Percentiles rank a stretch among this genome's conserved stretches.
phyloP scores from a whole-genome alignment of 345 rosid genomes.

The Populus pruinosa region DNA sequence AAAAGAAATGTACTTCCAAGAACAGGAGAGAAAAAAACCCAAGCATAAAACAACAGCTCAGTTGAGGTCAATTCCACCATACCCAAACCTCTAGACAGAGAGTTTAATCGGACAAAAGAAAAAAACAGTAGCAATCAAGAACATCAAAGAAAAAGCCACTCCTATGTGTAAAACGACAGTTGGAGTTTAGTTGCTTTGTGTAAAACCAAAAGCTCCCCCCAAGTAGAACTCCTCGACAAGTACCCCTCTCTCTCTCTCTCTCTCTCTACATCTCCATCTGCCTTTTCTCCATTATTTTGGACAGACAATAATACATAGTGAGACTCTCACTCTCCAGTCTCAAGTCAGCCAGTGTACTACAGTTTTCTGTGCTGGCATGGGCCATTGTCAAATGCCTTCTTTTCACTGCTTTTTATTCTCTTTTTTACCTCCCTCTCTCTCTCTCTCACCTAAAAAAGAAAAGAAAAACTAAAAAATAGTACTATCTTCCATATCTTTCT shows the following conservation, averaged over 20 bases:
- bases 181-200: conserved; percentile 1
- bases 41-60: too few species aligned
- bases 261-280: background rate
- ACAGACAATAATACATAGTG: background rate
- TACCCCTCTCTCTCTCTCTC: background rate
- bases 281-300: background rate
- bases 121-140: background rate
- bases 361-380: conserved; percentile 13
- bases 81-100: background rate
- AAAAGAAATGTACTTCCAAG: too few species aligned
- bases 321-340: background rate
- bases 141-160: background rate
- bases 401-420: conserved; percentile 4
- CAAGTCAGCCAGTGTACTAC: conserved; percentile 5
- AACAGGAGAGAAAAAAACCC: too few species aligned
- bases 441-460: too few species aligned
- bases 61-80: too few species aligned
- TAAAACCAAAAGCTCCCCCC: background rate
- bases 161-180: conserved; percentile 5
- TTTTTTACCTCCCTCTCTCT: background rate
- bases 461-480: too few species aligned
- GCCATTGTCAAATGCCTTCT: conserved; percentile 21
- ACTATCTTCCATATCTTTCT: background rate
- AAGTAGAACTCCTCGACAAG: background rate
- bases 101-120: background rate